Percentiles rank a stretch among this genome's conserved stretches.
Evolutionary conservation across 106 monocot species (phyloP).

Genomic region (Dendrobium nobile): DNA sequence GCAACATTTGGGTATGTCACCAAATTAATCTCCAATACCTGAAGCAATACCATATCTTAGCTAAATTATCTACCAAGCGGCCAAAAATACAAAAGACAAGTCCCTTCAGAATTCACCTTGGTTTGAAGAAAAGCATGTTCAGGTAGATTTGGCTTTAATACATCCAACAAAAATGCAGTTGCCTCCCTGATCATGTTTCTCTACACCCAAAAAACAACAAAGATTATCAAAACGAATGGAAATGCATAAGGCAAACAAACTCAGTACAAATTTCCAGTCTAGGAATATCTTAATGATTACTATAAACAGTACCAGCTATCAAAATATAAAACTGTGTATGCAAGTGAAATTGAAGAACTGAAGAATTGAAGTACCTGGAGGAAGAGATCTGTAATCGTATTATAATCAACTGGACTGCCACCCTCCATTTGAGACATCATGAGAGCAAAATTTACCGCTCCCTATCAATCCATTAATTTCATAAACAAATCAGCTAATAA

Average conservation of each 20-base stretch:
- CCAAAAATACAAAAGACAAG: not conserved
- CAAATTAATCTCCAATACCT: constrained; percentile 98
- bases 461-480: constrained; percentile 26
- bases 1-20: constrained; percentile 99
- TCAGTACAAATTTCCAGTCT: not conserved
- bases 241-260: not conserved
- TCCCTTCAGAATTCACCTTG: constrained; percentile 36
- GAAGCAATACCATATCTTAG: constrained; percentile 1
- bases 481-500: not conserved
- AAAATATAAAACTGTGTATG: not conserved
- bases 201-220: constrained; percentile 31
- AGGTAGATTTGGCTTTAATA: constrained; percentile 93
- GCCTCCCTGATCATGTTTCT: constrained; percentile 98
- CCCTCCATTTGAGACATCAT: constrained; percentile 99
- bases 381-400: constrained; percentile 96
- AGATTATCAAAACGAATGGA: not conserved
- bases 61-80: not conserved
- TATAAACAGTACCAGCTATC: not conserved
- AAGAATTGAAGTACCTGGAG: constrained; percentile 58
- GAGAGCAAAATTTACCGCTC: constrained; percentile 74
- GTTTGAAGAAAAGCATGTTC: constrained; percentile 99
- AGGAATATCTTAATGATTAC: not conserved
- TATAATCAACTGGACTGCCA: constrained; percentile 95
- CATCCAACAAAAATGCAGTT: constrained; percentile 96
- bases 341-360: not conserved